Evolutionary conservation across 2,329 filamentous ascomycete species (phyloP).

Genomic region (Pseudocercospora musae): DNA sequence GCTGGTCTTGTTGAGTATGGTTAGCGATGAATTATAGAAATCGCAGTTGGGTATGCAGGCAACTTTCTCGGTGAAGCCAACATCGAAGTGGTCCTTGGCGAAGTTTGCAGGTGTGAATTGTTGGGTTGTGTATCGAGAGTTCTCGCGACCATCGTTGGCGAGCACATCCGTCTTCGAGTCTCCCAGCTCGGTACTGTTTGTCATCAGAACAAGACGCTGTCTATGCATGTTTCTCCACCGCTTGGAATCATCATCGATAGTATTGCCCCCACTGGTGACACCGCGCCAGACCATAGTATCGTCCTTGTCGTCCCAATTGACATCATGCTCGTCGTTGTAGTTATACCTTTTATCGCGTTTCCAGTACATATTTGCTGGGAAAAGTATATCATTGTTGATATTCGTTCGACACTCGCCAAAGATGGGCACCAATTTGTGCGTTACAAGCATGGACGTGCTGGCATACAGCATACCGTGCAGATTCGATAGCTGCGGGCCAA

Average conservation of each 20-base stretch:
- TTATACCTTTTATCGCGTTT: conserved; percentile 49
- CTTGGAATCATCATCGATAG: conserved; percentile 36
- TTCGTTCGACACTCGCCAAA: conserved; percentile 47
- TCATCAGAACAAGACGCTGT: conserved; percentile 60
- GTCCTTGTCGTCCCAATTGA: conserved; percentile 42
- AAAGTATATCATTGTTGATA: conserved; percentile 47
- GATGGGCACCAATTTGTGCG: conserved; percentile 36
- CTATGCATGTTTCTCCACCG: conserved; percentile 70
- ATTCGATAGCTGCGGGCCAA: conserved; percentile 55
- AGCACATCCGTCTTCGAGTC: conserved; percentile 15
- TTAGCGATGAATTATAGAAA: conserved; percentile 35
- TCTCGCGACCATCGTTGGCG: not conserved
- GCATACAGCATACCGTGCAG: conserved; percentile 64
- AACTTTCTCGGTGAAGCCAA: conserved; percentile 39
- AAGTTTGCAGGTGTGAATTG: conserved; percentile 33
- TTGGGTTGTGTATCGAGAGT: conserved; percentile 4
- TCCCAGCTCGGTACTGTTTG: conserved; percentile 34
- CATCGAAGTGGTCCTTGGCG: conserved; percentile 37
- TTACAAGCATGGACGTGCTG: conserved; percentile 44
- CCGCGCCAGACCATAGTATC: conserved; percentile 44
- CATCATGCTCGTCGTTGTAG: conserved; percentile 52
- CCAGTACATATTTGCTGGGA: conserved; percentile 50
- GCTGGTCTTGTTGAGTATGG: conserved; percentile 64
- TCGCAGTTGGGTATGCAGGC: conserved; percentile 39
- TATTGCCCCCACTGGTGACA: conserved; percentile 31